Percentiles rank a stretch among this genome's conserved stretches.
Evolutionary conservation across 176 grass and related monocot genomes (phyloP).

Genomic region (Secale cereale): DNA sequence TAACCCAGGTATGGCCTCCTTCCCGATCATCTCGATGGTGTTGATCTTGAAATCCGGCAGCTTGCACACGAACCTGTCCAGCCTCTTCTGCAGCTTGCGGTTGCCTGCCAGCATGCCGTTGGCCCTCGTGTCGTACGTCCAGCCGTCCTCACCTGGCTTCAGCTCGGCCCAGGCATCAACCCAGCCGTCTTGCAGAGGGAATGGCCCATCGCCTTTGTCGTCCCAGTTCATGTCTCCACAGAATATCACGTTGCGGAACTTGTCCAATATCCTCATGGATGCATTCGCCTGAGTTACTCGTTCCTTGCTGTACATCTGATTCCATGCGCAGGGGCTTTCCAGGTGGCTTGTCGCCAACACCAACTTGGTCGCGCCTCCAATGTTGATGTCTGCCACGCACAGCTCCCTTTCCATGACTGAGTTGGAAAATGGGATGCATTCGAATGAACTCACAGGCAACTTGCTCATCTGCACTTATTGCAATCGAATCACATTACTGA

Average conservation of each 20-base stretch:
- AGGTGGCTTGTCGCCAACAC: slow-evolving; percentile 64
- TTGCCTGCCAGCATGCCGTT: slow-evolving; percentile 68
- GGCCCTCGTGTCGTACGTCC: slow-evolving; percentile 74
- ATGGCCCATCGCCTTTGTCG: slow-evolving; percentile 66
- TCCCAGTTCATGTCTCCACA: slow-evolving; percentile 96
- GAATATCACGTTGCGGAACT: slow-evolving; percentile 51
- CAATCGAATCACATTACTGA: slow-evolving; percentile 3
- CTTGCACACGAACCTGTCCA: slow-evolving; percentile 66
- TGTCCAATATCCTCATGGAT: slow-evolving; percentile 45
- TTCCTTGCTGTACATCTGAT: slow-evolving; percentile 84
- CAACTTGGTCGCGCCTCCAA: slow-evolving; percentile 36
- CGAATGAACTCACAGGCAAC: slow-evolving; percentile 49
- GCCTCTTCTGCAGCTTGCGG: slow-evolving; percentile 65
- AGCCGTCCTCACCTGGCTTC: slow-evolving; percentile 64
- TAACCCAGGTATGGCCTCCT: slow-evolving; percentile 59
- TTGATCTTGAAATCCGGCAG: slow-evolving; percentile 55
- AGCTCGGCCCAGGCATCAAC: slow-evolving; percentile 64
- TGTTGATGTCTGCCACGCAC: slow-evolving; percentile 44
- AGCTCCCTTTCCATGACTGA: slow-evolving; percentile 82
- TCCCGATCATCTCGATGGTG: slow-evolving; percentile 82
- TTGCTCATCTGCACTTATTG: slow-evolving; percentile 78
- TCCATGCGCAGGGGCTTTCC: slow-evolving; percentile 84
- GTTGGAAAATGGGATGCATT: slow-evolving; percentile 41
- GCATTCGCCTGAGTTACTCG: slow-evolving; percentile 58
- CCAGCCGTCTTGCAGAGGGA: slow-evolving; percentile 67